Base-by-base conservation (phyloP, 2,329 filamentous ascomycete species). In the Trichoderma sp. region DNA sequence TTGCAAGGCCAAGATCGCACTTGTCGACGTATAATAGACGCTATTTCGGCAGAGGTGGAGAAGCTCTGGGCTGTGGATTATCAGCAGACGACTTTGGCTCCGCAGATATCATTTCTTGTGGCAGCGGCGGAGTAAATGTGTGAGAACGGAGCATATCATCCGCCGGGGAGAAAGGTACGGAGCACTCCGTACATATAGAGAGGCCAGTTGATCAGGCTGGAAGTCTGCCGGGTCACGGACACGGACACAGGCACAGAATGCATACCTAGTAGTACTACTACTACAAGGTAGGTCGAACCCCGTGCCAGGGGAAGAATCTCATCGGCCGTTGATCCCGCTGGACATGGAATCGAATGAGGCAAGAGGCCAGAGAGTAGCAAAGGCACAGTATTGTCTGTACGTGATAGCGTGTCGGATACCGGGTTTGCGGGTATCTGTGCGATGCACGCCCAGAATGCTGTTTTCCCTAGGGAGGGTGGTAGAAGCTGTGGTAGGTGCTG, bases 121-220 rank as follows among this genome's bases (percentile, higher is more conserved):
- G 35, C 53, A 39, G 34, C 25, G 35, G 61, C 27, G 19, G 52
- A 56, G 50, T 42, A 56, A 56, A 29, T 39, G 22, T 34, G 22
- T 67, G 42, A 52, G 22, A 45, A 67, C 64, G 54, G 64, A 59
- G 64, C 64, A 35, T 59, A 59, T 59, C 54, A 59, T 59, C 54
- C 54, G 64, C 64, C 22, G 37, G 17, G 19, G 64, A 52, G 29
- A 25, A 50, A 35, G 10, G 5, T 39, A 39, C n/a, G n/a, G n/a
- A n/a, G n/a, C n/a, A n/a, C n/a, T n/a, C n/a, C n/a, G n/a, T n/a
- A n/a, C n/a, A n/a, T n/a, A n/a, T n/a, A n/a, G n/a, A n/a, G 35
- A 29, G 29, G 10, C 27, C 48, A n/a, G 12, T 29, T 29, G 29
- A 29, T 7, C 22, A 27, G 34, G 25, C 7, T 25, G n/a, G 29